Base-by-base conservation (phyloP, 179 eudicot species). In the Gypsophila paniculata region DNA sequence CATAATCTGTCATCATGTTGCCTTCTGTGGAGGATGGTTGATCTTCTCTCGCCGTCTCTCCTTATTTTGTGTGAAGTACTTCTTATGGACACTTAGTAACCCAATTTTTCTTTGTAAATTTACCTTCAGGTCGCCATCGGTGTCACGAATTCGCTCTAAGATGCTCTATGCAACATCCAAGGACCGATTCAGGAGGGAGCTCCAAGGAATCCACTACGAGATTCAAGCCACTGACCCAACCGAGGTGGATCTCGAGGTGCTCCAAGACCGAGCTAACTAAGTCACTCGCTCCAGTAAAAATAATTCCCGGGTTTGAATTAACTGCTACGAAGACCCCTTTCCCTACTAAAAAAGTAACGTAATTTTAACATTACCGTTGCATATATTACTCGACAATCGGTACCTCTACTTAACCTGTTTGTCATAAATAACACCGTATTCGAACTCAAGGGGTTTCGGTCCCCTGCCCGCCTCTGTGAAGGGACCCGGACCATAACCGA, bases 81-180 rank as follows among this genome's bases (percentile, higher is more conserved):
- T 46, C 61, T 57, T 8, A 21, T 8, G 61, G 14, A 57, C 1
- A 11, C 46, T 10, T 32, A 29, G 42, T 17, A 22, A 25, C 10
- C 15, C 5, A 6, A 17, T 34, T 6, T 66, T 13, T 54, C 58
- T 8, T 21, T 70, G 1, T 42, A 1, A 70, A 29, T 49, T 51
- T 51, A 7, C 48, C 71, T 75, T 70, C 86, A 88, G 93, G 93
- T 85, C 93, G 59, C 93, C 93, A 65, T 78, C 89, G 13, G 86
- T 83, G 54, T 82, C 93, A 51, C 81, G 86, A 5, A 88, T 88
- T 63, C 93, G 90, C 46, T 77, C 93, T 21, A 88, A 88, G 88
- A 88, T 88, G 93, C 76, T 88, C 48, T 88, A 88, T 69, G 88
- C 93, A 29, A 88, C 90, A 80, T 85, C 93, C 34, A 86, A 88